Percentiles rank a stretch among this genome's conserved stretches.
Evolutionary conservation across 169 alveolate species (phyloP).

Genomic region (Eimeria maxima): DNA sequence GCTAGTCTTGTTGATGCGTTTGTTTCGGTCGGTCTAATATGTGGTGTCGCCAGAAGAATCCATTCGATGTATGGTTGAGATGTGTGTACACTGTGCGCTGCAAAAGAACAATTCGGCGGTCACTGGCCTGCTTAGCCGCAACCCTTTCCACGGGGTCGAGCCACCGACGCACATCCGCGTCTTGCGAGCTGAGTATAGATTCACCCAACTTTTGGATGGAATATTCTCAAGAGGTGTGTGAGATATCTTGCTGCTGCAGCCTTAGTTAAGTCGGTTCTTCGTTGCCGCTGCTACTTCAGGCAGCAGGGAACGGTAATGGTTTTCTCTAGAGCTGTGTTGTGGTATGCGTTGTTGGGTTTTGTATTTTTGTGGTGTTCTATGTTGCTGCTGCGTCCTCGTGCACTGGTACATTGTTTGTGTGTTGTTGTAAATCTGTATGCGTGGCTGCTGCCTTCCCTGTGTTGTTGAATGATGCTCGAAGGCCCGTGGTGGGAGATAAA

Average conservation of each 20-base stretch:
- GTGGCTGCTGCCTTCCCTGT: background rate
- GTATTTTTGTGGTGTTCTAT: background rate
- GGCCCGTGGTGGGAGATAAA: slow-evolving; percentile 66
- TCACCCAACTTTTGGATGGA: background rate
- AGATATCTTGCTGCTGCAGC: too few relatives aligned
- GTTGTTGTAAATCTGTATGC: background rate
- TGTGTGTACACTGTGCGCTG: background rate
- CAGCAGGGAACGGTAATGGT: too few relatives aligned
- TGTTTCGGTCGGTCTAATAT: too few relatives aligned
- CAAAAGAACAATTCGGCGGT: slow-evolving; percentile 56
- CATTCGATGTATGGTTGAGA: background rate
- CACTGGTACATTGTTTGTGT: too few relatives aligned
- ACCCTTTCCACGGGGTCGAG: slow-evolving; percentile 62
- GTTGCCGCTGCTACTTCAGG: background rate
- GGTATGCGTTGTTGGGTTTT: too few relatives aligned
- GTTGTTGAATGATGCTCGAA: background rate
- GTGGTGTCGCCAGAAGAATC: background rate
- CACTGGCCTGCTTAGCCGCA: slow-evolving; percentile 56
- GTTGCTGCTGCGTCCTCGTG: background rate
- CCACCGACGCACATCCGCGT: slow-evolving; percentile 77
- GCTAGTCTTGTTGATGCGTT: too few relatives aligned
- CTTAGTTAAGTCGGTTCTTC: background rate
- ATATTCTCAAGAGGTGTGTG: background rate
- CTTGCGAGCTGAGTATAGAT: slow-evolving; percentile 20
- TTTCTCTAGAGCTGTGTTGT: too few relatives aligned